These are phyloP conservation scores for Globisporangium emineosum DNA, from an alignment of 352 stramenopile species.

Conservation along the genomic window DNA sequence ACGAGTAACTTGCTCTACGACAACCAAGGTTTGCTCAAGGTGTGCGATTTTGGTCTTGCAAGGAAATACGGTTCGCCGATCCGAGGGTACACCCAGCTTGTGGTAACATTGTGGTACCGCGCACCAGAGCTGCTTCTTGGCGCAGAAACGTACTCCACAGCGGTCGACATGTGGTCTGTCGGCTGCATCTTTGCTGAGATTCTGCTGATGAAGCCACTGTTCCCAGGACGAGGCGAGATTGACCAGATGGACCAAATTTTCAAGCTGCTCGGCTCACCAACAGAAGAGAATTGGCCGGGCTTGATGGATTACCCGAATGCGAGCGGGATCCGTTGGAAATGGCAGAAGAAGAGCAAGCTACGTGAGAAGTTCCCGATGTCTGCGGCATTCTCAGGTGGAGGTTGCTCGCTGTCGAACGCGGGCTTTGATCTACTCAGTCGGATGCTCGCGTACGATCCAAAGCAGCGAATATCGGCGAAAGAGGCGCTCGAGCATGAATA, in stretches of 20 bases:
- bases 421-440: conserved; percentile 67
- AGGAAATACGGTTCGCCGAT: conserved; percentile 81
- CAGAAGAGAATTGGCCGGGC: conserved; percentile 88
- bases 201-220: conserved; percentile 90
- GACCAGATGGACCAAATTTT: conserved; percentile 98
- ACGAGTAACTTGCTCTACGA: conserved; percentile 97
- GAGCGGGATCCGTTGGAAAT: conserved; percentile 60
- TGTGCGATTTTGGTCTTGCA: conserved; percentile 86
- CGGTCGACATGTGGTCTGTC: conserved; percentile 96
- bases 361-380: conserved; percentile 78
- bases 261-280: conserved; percentile 89
- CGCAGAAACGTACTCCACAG: conserved; percentile 89
- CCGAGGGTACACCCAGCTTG: conserved; percentile 86
- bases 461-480: conserved; percentile 70
- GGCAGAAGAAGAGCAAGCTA: conserved; percentile 60
- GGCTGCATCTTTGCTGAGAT: conserved; percentile 97
- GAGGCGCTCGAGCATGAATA: conserved; percentile 81
- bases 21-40: conserved; percentile 65
- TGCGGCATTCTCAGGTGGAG: conserved; percentile 40
- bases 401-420: conserved; percentile 66
- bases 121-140: conserved; percentile 92
- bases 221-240: conserved; percentile 92
- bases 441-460: conserved; percentile 69
- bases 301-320: conserved; percentile 62
- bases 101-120: conserved; percentile 95